Conservation (phyloP, 331 rosid species). For the Pyracantha coccinea region DNA sequence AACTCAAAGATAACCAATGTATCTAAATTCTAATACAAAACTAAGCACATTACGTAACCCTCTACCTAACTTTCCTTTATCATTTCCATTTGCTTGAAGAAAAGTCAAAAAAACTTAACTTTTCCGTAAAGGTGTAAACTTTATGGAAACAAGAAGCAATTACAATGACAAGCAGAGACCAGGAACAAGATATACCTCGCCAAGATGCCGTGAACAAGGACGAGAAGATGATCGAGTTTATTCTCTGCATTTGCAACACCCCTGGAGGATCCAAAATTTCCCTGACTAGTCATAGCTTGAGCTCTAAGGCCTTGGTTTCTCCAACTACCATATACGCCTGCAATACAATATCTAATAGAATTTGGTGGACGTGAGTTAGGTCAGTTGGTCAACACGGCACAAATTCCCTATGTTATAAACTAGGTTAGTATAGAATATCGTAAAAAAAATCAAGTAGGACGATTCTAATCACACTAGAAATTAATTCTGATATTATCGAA, state of each 20-base stretch:
- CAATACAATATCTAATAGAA: background rate
- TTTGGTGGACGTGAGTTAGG: too few relatives aligned
- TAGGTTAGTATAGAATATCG: too few relatives aligned
- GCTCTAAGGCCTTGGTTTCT: constrained; percentile 48
- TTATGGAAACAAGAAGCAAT: background rate
- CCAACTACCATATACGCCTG: constrained; percentile 51
- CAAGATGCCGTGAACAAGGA: constrained; percentile 94
- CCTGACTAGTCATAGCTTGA: constrained; percentile 59
- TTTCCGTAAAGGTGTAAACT: background rate
- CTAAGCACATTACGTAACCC: background rate
- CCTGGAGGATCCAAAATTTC: constrained; percentile 29
- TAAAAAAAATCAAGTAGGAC: too few relatives aligned
- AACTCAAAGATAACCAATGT: background rate
- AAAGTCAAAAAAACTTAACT: background rate
- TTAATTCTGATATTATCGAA: background rate
- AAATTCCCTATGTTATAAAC: too few relatives aligned
- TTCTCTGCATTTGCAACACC: constrained; percentile 29
- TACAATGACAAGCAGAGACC: background rate
- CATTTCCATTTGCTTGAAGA: background rate
- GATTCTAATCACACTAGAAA: background rate
- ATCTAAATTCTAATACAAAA: background rate
- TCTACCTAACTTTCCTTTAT: background rate
- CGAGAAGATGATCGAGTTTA: constrained; percentile 88
- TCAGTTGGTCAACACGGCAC: too few relatives aligned
- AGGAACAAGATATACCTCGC: constrained; percentile 53